A percentile compares a stretch with the other conserved stretches of the same genome.
Evolutionary conservation across 2,329 filamentous ascomycete species (phyloP).

Genomic region (Penicillium psychrosexuale): DNA sequence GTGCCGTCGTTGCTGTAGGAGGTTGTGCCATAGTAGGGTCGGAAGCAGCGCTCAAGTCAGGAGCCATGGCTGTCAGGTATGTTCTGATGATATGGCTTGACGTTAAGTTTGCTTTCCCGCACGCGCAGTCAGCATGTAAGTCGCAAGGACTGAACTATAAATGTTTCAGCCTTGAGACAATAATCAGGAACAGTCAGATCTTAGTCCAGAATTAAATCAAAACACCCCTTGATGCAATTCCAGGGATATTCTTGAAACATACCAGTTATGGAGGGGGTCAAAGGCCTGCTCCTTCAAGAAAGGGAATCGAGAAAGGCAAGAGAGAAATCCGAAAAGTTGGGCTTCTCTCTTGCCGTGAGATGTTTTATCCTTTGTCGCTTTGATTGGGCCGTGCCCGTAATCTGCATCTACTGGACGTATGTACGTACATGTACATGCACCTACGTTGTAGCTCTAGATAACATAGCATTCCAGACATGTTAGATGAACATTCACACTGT

Average conservation of each 20-base stretch:
- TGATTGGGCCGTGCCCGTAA: constrained; percentile 13
- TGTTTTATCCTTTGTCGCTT: constrained; percentile 3
- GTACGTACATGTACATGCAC: not conserved
- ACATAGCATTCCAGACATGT: not conserved
- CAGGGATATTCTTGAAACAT: constrained; percentile 23
- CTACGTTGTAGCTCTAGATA: not conserved
- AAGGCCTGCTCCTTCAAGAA: not conserved
- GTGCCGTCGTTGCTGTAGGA: constrained; percentile 31
- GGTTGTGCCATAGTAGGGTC: constrained; percentile 33
- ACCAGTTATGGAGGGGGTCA: constrained; percentile 16
- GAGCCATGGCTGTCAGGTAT: constrained; percentile 30
- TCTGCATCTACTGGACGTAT: constrained; percentile 1
- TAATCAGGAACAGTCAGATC: not conserved
- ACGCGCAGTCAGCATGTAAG: constrained; percentile 15
- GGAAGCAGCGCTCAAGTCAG: constrained; percentile 47
- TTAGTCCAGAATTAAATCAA: constrained; percentile 12
- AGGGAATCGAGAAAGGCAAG: not conserved
- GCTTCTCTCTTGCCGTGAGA: not conserved
- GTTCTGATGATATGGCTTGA: not conserved
- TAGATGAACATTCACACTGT: not conserved
- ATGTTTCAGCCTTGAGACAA: constrained; percentile 9
- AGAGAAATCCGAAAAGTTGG: not conserved
- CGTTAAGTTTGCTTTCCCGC: not conserved
- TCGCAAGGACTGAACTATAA: constrained; percentile 14
- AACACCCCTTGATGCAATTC: constrained; percentile 32